Percentiles rank a stretch among this genome's conserved stretches.
These are phyloP conservation scores for Flaveria floridana DNA, from an alignment of 140 eudicot genomes.

Conservation along the genomic window DNA sequence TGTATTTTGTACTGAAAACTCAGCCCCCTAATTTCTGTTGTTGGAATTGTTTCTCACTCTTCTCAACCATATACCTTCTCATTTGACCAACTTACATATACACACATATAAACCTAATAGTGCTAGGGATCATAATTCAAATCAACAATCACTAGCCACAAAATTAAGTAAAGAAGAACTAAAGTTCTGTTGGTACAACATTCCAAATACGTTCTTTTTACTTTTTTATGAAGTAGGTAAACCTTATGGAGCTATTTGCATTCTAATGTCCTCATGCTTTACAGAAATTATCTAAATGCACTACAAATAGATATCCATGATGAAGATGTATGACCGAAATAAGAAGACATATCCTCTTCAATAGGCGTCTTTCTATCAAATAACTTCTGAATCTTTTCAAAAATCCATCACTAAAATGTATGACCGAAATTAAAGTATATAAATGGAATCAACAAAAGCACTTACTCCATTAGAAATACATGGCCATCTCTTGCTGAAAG, in stretches of 20 bases:
- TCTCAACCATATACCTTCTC: not conserved
- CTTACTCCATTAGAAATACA: slow-evolving; percentile 94
- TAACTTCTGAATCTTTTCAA: not conserved
- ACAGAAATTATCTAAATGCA: not conserved
- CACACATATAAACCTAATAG: not conserved
- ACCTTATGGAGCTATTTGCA: slow-evolving; percentile 3
- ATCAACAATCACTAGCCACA: not conserved
- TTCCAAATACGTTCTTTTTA: not conserved
- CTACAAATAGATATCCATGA: not conserved
- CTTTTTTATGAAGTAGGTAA: not conserved
- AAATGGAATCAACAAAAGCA: slow-evolving; percentile 14
- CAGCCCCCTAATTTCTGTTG: not conserved
- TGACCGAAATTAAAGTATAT: not conserved
- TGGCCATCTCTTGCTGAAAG: slow-evolving; percentile 96
- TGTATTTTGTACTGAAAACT: not conserved
- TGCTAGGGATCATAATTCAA: not conserved
- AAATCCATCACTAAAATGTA: not conserved
- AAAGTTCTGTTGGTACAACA: not conserved
- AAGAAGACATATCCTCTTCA: not conserved
- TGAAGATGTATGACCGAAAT: not conserved
- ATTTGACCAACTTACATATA: not conserved
- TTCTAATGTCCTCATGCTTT: not conserved
- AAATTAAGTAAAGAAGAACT: not conserved
- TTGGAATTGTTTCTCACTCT: not conserved
- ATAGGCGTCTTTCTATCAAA: not conserved